These are phyloP conservation scores for Dictyostelium brefeldianum DNA, from an alignment of 78 protist species.

Conservation along the genomic window DNA sequence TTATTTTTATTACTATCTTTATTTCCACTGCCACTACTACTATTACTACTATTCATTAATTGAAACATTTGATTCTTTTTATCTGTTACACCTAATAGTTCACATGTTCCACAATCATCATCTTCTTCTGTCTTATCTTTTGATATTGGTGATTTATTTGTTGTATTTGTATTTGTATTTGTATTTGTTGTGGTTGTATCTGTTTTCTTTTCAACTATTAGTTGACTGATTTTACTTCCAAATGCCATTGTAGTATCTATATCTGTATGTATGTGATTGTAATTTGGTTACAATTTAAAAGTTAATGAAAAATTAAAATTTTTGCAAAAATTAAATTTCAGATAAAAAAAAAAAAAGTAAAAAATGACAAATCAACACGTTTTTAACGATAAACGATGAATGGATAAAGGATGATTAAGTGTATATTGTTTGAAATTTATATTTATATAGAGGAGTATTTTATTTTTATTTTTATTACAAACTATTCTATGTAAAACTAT, in stretches of 20 bases:
- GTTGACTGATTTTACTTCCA: neutral
- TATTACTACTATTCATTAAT: neutral
- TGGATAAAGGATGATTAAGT: too few relatives aligned
- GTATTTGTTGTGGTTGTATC: neutral
- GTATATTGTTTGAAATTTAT: too few relatives aligned
- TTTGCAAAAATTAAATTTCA: neutral
- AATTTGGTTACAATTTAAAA: too few relatives aligned
- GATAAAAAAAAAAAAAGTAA: conserved; percentile 1
- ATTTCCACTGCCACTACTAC: neutral
- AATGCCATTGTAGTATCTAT: neutral
- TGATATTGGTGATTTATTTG: neutral
- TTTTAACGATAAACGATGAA: too few relatives aligned
- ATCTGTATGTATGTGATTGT: neutral
- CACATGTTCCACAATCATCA: conserved; percentile 65
- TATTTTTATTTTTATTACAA: too few relatives aligned
- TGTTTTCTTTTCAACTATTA: neutral
- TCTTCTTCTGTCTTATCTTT: neutral
- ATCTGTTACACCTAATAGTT: conserved; percentile 39
- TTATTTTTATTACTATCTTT: neutral
- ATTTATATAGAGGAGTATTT: too few relatives aligned
- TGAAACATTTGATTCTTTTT: conserved; percentile 71
- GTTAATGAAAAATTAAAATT: too few relatives aligned
- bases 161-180: neutral
- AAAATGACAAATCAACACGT: neutral
- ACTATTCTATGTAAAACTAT: too few relatives aligned